These are phyloP conservation scores for Penicillium bialowiezense DNA, from an alignment of 495 filamentous ascomycete species.

Conservation along the genomic window DNA sequence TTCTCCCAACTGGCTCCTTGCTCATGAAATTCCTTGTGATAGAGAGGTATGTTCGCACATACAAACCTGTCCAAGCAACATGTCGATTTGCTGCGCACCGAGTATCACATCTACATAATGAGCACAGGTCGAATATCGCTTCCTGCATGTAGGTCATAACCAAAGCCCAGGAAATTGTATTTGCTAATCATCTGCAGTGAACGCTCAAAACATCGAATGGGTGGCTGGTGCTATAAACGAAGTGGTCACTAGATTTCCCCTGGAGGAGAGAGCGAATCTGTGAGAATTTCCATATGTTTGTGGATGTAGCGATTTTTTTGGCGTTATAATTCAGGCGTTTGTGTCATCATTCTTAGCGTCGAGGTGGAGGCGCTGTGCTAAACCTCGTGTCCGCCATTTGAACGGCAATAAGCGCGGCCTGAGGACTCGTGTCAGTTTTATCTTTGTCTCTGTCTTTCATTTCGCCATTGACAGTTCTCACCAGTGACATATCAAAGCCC, in stretches of 20 bases:
- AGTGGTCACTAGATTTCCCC: neutral
- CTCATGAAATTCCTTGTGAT: neutral
- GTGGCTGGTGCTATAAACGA: neutral
- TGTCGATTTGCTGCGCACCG: neutral
- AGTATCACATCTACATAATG: neutral
- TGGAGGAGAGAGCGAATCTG: neutral
- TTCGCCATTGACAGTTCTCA: too few species aligned
- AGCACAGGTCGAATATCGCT: neutral
- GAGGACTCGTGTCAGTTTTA: neutral
- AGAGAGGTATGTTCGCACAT: neutral
- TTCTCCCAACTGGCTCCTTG: neutral
- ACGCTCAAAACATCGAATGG: neutral
- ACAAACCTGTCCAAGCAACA: neutral
- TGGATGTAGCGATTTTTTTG: too few species aligned
- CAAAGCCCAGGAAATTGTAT: neutral
- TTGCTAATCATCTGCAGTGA: neutral
- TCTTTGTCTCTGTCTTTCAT: too few species aligned
- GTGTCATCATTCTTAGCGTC: neutral
- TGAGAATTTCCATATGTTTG: too few species aligned
- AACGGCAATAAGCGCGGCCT: conserved; percentile 1
- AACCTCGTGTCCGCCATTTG: conserved; percentile 3
- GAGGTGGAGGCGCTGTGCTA: neutral
- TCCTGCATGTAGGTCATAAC: neutral
- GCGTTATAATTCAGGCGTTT: too few species aligned
- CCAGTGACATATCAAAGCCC: conserved; percentile 16